Evolutionary conservation across 164 flowering plant species (phyloP).

Genomic region (Vitis labrusca): DNA sequence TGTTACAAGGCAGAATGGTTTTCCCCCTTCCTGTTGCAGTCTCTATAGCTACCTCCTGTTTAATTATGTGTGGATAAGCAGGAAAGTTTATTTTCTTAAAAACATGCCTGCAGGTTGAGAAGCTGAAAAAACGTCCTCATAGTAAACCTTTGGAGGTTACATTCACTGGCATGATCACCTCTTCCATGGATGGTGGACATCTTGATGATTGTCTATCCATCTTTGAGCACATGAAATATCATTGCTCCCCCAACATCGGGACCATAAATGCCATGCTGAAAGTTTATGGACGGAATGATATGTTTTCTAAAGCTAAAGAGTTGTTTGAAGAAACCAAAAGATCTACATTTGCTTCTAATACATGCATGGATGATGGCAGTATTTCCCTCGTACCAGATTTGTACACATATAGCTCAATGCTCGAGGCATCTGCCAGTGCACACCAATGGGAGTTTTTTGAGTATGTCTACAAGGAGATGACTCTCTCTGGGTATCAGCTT

Average conservation of each 20-base stretch:
- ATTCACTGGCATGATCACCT: conserved; percentile 87
- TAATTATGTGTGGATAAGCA: background rate
- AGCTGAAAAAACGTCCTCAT: conserved; percentile 53
- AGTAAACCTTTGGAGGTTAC: conserved; percentile 71
- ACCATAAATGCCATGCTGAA: conserved; percentile 82
- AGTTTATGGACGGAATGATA: conserved; percentile 74
- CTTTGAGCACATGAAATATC: conserved; percentile 59
- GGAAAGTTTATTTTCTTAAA: background rate
- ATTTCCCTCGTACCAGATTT: conserved; percentile 45
- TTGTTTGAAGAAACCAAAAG: conserved; percentile 64
- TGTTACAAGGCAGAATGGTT: background rate
- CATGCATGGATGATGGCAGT: conserved; percentile 5
- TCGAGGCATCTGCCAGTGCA: conserved; percentile 78
- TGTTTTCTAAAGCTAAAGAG: conserved; percentile 78
- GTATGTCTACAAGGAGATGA: conserved; percentile 85
- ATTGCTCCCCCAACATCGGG: conserved; percentile 71
- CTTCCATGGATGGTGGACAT: conserved; percentile 84
- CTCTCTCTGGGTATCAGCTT: conserved; percentile 61
- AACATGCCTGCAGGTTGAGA: conserved; percentile 65
- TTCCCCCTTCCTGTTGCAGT: background rate
- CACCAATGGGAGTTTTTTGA: conserved; percentile 97
- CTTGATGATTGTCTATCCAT: conserved; percentile 62
- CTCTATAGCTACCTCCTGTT: background rate
- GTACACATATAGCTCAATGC: conserved; percentile 69
- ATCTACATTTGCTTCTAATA: conserved; percentile 9